phyloP scores from a whole-genome alignment of 2,329 filamentous ascomycete species.

The Gnomoniopsis sp. region DNA sequence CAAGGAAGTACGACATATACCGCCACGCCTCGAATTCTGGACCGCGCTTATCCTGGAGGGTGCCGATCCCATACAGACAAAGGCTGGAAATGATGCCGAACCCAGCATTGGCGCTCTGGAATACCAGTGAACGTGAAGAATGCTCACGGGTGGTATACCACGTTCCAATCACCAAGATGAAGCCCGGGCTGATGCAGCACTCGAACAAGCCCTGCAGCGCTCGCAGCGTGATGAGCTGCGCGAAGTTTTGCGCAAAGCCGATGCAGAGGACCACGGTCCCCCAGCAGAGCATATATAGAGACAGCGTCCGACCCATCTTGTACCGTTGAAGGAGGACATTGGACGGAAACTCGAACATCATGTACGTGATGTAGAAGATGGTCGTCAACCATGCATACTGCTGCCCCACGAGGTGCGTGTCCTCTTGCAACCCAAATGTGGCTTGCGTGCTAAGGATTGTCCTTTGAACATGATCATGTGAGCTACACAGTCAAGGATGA shows the following conservation, averaged over 20 bases:
- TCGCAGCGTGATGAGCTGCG: slow-evolving; percentile 32
- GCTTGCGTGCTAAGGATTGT: slow-evolving; percentile 37
- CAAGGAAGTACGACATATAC: slow-evolving; percentile 37
- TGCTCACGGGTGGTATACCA: slow-evolving; percentile 38
- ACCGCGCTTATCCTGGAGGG: slow-evolving; percentile 23
- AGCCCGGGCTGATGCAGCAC: slow-evolving; percentile 36
- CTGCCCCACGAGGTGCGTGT: slow-evolving; percentile 24
- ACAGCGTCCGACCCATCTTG: slow-evolving; percentile 23
- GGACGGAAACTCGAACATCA: slow-evolving; percentile 30
- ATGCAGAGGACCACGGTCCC: slow-evolving; percentile 34
- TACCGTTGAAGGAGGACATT: slow-evolving; percentile 28
- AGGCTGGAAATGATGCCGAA: slow-evolving; percentile 33
- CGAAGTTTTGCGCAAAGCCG: slow-evolving; percentile 35
- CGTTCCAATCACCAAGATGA: slow-evolving; percentile 33
- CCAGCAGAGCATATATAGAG: slow-evolving; percentile 27
- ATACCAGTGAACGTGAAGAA: slow-evolving; percentile 31
- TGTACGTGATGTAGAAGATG: slow-evolving; percentile 32
- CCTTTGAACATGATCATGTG: neutral
- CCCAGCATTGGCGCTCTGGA: slow-evolving; percentile 35
- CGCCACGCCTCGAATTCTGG: slow-evolving; percentile 33
- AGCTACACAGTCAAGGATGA: too few relatives aligned
- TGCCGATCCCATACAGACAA: slow-evolving; percentile 35
- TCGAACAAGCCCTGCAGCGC: slow-evolving; percentile 36
- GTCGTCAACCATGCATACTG: slow-evolving; percentile 29
- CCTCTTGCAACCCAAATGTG: slow-evolving; percentile 33